These are phyloP conservation scores for Halophytophthora batemanensis DNA, from an alignment of 352 stramenopile species.

Conservation along the genomic window DNA sequence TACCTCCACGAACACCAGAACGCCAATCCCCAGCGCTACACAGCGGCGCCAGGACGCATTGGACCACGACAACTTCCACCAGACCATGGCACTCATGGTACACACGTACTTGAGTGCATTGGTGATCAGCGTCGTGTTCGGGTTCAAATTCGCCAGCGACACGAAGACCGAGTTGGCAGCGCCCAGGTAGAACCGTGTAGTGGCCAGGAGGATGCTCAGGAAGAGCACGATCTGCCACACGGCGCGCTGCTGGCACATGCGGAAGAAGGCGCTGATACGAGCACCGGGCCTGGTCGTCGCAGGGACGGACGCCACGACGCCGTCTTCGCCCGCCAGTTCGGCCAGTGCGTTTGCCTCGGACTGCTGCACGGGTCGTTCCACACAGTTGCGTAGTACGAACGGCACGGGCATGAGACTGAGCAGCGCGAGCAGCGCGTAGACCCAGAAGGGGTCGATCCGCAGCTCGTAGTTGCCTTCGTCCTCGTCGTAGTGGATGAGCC, in stretches of 20 bases:
- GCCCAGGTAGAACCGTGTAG: constrained; percentile 57
- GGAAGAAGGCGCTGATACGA: constrained; percentile 41
- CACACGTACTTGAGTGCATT: constrained; percentile 54
- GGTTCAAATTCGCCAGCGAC: constrained; percentile 29
- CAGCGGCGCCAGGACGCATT: constrained; percentile 40
- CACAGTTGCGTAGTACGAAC: constrained; percentile 63
- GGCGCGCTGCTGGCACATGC: constrained; percentile 70
- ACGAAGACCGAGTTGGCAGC: constrained; percentile 38
- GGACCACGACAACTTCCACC: constrained; percentile 51
- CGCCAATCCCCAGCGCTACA: constrained; percentile 35
- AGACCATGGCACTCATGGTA: constrained; percentile 48
- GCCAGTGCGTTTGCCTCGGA: constrained; percentile 20
- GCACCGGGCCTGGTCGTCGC: constrained; percentile 10
- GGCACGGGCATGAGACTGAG: constrained; percentile 52
- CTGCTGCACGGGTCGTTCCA: constrained; percentile 41
- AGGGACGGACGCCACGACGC: constrained; percentile 21
- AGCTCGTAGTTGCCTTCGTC: constrained; percentile 44
- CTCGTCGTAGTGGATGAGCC: constrained; percentile 41
- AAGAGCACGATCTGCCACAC: constrained; percentile 80
- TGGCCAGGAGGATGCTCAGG: constrained; percentile 49
- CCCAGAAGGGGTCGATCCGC: constrained; percentile 46
- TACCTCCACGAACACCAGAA: constrained; percentile 44
- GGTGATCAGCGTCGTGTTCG: constrained; percentile 40
- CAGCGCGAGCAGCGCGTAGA: constrained; percentile 48
- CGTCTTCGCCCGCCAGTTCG: constrained; percentile 24